Evolutionary conservation across 1,284 basidiomycete genomes (phyloP).

Genomic region (Trametes polyzona): DNA sequence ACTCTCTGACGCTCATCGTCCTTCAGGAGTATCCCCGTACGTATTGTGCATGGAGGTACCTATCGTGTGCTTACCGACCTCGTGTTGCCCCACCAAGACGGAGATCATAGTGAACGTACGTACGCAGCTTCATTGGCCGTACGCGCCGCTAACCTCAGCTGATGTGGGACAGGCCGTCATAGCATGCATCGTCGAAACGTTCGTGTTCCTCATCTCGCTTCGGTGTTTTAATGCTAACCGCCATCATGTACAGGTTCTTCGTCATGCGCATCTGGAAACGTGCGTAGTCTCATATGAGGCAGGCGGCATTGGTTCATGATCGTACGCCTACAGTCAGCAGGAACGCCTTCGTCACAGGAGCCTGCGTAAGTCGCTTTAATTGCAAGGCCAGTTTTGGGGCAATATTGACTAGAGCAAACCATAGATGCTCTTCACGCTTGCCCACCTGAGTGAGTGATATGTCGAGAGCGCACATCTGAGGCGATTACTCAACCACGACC

Average conservation of each 20-base stretch:
- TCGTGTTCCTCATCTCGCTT: neutral
- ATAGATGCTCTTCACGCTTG: constrained; percentile 7
- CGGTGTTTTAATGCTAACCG: neutral
- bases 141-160: neutral
- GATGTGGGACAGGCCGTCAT: neutral
- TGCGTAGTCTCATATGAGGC: neutral
- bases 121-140: neutral
- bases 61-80: neutral
- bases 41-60: neutral
- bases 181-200: constrained; percentile 3
- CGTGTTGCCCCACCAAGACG: neutral
- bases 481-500: neutral
- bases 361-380: neutral
- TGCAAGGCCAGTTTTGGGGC: neutral
- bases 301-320: neutral
- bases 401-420: neutral
- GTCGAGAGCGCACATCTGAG: neutral
- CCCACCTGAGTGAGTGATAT: neutral
- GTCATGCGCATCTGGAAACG: constrained; percentile 11
- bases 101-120: constrained; percentile 6
- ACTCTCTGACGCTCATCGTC: neutral
- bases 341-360: neutral
- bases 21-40: constrained; percentile 1
- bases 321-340: neutral
- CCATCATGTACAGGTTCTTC: constrained; percentile 2